A percentile compares a stretch with the other conserved stretches of the same genome.
These are phyloP conservation scores for Tricholoma matsutake DNA, from an alignment of 768 basidiomycete genomes.

Conservation along the genomic window DNA sequence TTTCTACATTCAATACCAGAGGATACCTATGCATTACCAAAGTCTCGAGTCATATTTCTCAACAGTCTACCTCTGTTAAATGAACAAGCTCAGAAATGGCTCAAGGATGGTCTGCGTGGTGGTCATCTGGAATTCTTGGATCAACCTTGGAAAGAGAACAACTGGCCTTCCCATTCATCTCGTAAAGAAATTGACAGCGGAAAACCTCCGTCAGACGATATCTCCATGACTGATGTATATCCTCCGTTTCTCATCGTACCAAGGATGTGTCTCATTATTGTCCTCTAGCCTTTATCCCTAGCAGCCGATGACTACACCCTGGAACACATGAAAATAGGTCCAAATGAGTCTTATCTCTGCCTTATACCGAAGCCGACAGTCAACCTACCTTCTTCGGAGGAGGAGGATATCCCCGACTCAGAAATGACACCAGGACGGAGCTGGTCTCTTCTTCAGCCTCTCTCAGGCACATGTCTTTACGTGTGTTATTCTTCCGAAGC, in stretches of 20 bases:
- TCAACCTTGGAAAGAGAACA: constrained; percentile 50
- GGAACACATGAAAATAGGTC: constrained; percentile 73
- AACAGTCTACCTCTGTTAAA: constrained; percentile 73
- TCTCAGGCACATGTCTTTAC: constrained; percentile 81
- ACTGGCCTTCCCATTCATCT: constrained; percentile 35
- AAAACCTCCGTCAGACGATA: constrained; percentile 25
- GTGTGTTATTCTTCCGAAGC: constrained; percentile 48
- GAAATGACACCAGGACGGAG: constrained; percentile 69
- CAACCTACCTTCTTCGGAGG: constrained; percentile 36
- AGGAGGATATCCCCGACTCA: constrained; percentile 50
- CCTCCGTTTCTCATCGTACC: constrained; percentile 20
- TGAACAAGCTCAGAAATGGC: constrained; percentile 74
- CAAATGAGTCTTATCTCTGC: constrained; percentile 70
- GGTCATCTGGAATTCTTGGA: constrained; percentile 78
- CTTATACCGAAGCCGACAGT: constrained; percentile 67
- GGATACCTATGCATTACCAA: constrained; percentile 79
- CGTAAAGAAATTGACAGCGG: constrained; percentile 62
- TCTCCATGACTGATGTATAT: constrained; percentile 36
- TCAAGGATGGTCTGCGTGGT: constrained; percentile 65
- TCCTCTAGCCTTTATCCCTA: constrained; percentile 19
- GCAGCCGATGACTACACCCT: constrained; percentile 46
- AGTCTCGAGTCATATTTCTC: constrained; percentile 75
- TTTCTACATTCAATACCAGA: constrained; percentile 74
- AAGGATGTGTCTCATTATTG: constrained; percentile 1
- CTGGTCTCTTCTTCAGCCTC: constrained; percentile 79